phyloP scores from a whole-genome alignment of 768 basidiomycete species.

The Glaciozyma antarctica region DNA sequence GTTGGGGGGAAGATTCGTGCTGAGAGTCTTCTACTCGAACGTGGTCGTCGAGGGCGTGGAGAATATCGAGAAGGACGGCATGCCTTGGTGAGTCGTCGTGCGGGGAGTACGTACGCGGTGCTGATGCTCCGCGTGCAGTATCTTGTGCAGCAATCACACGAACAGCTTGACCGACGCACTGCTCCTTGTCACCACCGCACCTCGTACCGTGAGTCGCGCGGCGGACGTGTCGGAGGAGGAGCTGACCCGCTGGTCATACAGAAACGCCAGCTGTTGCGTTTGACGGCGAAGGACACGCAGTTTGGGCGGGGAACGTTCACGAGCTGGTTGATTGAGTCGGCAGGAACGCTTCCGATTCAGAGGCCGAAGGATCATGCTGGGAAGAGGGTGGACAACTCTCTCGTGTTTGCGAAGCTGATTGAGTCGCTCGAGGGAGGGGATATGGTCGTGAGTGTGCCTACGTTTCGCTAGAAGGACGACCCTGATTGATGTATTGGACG shows the following conservation, averaged over 20 bases:
- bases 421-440: constrained; percentile 18
- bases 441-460: constrained; percentile 11
- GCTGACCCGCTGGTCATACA: constrained; percentile 35
- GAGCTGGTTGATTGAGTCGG: constrained; percentile 80
- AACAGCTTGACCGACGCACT: constrained; percentile 79
- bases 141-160: constrained; percentile 76
- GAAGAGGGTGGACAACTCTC: constrained; percentile 52
- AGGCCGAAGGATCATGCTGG: constrained; percentile 60
- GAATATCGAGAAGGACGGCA: constrained; percentile 59
- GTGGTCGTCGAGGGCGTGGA: constrained; percentile 74
- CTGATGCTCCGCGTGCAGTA: constrained; percentile 44
- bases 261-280: constrained; percentile 67
- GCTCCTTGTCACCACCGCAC: constrained; percentile 63
- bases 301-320: constrained; percentile 76
- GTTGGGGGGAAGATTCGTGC: constrained; percentile 51
- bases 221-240: constrained; percentile 1
- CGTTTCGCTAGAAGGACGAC: constrained; percentile 59
- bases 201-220: constrained; percentile 48
- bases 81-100: constrained; percentile 53
- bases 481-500: constrained; percentile 47
- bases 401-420: constrained; percentile 58
- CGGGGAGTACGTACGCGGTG: background rate
- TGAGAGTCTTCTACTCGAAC: constrained; percentile 82
- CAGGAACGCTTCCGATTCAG: constrained; percentile 74
- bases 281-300: constrained; percentile 80